A percentile compares a stretch with the other conserved stretches of the same genome.
phyloP scores from a whole-genome alignment of 768 basidiomycete species.

The Solioccasus polychromus region DNA sequence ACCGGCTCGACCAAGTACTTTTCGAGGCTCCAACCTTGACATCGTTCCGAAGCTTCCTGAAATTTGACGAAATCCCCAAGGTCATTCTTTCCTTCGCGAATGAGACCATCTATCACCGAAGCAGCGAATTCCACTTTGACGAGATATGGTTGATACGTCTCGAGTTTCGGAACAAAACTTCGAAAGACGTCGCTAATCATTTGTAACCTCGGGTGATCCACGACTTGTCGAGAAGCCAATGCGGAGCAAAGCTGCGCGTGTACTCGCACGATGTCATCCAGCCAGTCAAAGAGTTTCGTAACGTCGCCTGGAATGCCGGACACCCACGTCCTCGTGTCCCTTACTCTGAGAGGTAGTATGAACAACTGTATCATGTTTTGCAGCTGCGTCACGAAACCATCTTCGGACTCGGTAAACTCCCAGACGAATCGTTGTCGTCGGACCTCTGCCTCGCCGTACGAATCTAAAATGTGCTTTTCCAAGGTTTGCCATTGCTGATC shows the following conservation, averaged over 20 bases:
- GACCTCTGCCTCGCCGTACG: slow-evolving; percentile 50
- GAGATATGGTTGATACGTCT: slow-evolving; percentile 87
- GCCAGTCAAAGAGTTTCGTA: slow-evolving; percentile 77
- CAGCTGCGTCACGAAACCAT: slow-evolving; percentile 62
- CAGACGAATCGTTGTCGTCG: slow-evolving; percentile 65
- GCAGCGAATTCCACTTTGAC: slow-evolving; percentile 65
- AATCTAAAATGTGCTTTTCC: slow-evolving; percentile 19
- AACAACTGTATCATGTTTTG: slow-evolving; percentile 68
- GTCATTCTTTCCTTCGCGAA: slow-evolving; percentile 53
- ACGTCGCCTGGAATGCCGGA: slow-evolving; percentile 71
- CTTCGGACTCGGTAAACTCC: slow-evolving; percentile 68
- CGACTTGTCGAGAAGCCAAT: slow-evolving; percentile 41
- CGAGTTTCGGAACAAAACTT: slow-evolving; percentile 60
- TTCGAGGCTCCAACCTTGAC: slow-evolving; percentile 63
- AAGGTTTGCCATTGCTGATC: slow-evolving; percentile 24
- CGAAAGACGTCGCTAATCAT: slow-evolving; percentile 58
- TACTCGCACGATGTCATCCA: slow-evolving; percentile 81
- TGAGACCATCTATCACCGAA: slow-evolving; percentile 47
- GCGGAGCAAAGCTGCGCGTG: slow-evolving; percentile 61
- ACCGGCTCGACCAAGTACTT: slow-evolving; percentile 74
- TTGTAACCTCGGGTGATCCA: slow-evolving; percentile 44
- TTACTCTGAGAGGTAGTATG: slow-evolving; percentile 71
- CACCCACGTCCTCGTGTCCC: slow-evolving; percentile 74
- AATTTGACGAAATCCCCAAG: slow-evolving; percentile 84
- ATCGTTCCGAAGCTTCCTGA: slow-evolving; percentile 52